phyloP scores from a whole-genome alignment of 1,284 basidiomycete genomes.

The Malassezia yamatoensis region DNA sequence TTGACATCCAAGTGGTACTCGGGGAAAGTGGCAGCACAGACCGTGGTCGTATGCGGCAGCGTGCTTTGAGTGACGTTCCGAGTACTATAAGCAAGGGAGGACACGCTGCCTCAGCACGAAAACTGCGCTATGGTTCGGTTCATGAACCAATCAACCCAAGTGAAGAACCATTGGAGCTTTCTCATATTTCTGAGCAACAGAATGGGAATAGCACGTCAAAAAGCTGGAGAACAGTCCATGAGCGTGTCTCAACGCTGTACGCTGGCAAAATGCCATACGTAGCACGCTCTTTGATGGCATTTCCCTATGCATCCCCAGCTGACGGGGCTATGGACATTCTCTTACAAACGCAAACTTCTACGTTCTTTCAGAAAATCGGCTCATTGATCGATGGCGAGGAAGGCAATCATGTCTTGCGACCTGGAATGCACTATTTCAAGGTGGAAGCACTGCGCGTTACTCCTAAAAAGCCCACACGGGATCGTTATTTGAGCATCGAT shows the following conservation, averaged over 20 bases:
- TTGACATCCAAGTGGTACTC: conserved; percentile 37
- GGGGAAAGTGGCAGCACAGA: conserved; percentile 24
- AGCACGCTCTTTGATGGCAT: conserved; percentile 40
- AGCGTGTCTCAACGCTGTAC: conserved; percentile 33
- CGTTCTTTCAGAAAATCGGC: conserved; percentile 21
- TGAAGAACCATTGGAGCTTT: not conserved
- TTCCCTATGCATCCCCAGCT: conserved; percentile 36
- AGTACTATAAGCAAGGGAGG: conserved; percentile 16
- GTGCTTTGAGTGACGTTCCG: conserved; percentile 26
- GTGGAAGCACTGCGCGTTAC: conserved; percentile 40
- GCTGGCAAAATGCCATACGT: conserved; percentile 44
- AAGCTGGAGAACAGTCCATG: conserved; percentile 27
- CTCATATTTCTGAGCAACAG: not conserved
- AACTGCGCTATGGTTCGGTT: conserved; percentile 8
- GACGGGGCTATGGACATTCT: conserved; percentile 39
- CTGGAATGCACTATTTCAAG: conserved; percentile 34
- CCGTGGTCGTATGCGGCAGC: conserved; percentile 31
- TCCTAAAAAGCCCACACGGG: conserved; percentile 28
- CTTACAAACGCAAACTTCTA: conserved; percentile 26
- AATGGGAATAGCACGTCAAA: not conserved
- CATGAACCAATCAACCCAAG: not conserved
- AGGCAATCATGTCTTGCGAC: conserved; percentile 32
- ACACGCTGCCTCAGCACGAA: not conserved
- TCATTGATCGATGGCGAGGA: conserved; percentile 29
- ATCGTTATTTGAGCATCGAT: conserved; percentile 54